A percentile compares a stretch with the other conserved stretches of the same genome.
Conservation (phyloP, 176 grass and related monocot genomes). For the Cocos nucifera region DNA sequence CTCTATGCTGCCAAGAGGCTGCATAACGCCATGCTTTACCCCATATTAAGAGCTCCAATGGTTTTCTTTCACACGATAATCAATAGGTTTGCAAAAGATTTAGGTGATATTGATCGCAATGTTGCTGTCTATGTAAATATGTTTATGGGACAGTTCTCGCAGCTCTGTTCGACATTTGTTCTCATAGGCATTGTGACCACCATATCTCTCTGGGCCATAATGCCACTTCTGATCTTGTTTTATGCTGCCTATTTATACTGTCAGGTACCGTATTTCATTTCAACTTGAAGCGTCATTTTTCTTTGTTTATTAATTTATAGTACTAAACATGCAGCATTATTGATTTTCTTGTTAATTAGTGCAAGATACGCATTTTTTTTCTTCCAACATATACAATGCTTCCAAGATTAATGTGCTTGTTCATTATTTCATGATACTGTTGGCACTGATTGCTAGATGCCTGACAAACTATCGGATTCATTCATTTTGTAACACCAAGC, state of each 20-base stretch:
- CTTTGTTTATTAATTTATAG: not conserved
- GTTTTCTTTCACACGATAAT: conserved; percentile 98
- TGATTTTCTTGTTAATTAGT: too few relatives aligned
- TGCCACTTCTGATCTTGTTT: conserved; percentile 96
- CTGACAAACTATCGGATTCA: too few relatives aligned
- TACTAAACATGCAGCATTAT: too few relatives aligned
- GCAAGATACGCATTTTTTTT: too few relatives aligned
- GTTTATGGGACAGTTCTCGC: conserved; percentile 87
- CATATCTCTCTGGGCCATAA: conserved; percentile 92
- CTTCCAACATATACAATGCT: too few relatives aligned
- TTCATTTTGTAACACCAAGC: too few relatives aligned
- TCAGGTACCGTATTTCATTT: conserved; percentile 55
- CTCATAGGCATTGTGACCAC: conserved; percentile 94
- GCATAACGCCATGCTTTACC: conserved; percentile 81
- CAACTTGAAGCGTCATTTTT: not conserved
- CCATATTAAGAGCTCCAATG: conserved; percentile 98
- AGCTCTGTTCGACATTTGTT: conserved; percentile 91
- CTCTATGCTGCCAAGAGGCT: conserved; percentile 70
- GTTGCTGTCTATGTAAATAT: conserved; percentile 81
- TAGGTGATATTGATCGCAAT: conserved; percentile 78
- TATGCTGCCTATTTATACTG: conserved; percentile 91
- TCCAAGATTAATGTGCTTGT: too few relatives aligned
- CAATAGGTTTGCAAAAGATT: conserved; percentile 97
- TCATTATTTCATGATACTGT: too few relatives aligned
- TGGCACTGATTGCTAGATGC: too few relatives aligned